Evolutionary conservation across 495 filamentous ascomycete species (phyloP).

Genomic region (Hyaloscypha bicolor): DNA sequence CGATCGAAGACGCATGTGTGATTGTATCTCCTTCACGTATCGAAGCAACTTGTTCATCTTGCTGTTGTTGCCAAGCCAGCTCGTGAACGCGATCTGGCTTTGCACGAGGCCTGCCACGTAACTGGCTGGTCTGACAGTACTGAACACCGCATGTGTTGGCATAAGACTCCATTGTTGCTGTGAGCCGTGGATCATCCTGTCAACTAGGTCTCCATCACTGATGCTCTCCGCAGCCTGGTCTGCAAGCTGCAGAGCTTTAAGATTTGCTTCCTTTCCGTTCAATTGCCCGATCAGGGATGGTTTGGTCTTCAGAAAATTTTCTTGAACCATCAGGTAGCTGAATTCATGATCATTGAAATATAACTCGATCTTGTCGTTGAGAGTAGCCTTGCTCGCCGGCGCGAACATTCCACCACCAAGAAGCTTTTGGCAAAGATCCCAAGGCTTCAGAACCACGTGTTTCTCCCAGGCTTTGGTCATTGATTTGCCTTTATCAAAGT

Average conservation of each 20-base stretch:
- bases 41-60: slow-evolving; percentile 83
- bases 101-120: slow-evolving; percentile 77
- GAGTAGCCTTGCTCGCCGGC: slow-evolving; percentile 73
- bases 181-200: slow-evolving; percentile 96
- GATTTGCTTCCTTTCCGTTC: slow-evolving; percentile 58
- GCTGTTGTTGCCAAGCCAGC: slow-evolving; percentile 95
- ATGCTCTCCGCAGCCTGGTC: slow-evolving; percentile 92
- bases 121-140: slow-evolving; percentile 90
- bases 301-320: slow-evolving; percentile 88
- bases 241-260: slow-evolving; percentile 81
- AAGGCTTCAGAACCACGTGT: slow-evolving; percentile 91
- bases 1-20: slow-evolving; percentile 90
- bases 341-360: slow-evolving; percentile 99
- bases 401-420: slow-evolving; percentile 86
- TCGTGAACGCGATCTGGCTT: slow-evolving; percentile 69
- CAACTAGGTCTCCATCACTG: slow-evolving; percentile 94
- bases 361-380: slow-evolving; percentile 97
- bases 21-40: slow-evolving; percentile 91
- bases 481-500: slow-evolving; percentile 79
- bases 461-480: slow-evolving; percentile 99
- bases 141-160: slow-evolving; percentile 96
- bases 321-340: slow-evolving; percentile 94
- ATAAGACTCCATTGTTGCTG: slow-evolving; percentile 99
- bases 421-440: slow-evolving; percentile 95
- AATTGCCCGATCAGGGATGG: slow-evolving; percentile 64